These are phyloP conservation scores for Sclerotinia borealis DNA, from an alignment of 2,329 filamentous ascomycete species.

Conservation along the genomic window DNA sequence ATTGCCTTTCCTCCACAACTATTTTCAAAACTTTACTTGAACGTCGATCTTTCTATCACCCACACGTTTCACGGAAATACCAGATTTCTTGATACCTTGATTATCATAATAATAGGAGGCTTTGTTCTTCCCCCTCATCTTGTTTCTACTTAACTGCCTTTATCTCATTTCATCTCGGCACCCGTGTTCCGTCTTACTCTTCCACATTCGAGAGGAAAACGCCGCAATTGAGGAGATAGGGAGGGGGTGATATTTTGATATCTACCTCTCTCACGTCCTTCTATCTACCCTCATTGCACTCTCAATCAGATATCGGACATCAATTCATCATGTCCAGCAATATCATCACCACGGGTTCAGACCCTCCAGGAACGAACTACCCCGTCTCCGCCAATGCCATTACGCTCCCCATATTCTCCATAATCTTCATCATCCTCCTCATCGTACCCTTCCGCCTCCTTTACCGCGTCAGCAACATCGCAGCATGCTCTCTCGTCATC, in stretches of 20 bases:
- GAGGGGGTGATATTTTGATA: not conserved
- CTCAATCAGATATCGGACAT: not conserved
- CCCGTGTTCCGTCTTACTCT: not conserved
- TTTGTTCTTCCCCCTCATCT: not conserved
- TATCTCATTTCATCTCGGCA: not conserved
- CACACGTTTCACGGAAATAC: not conserved
- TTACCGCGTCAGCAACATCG: slow-evolving; percentile 52
- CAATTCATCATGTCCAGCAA: not conserved
- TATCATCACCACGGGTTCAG: not conserved
- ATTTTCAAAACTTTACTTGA: not conserved
- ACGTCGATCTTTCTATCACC: not conserved
- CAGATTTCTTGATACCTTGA: not conserved
- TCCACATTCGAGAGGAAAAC: not conserved
- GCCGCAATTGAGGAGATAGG: not conserved
- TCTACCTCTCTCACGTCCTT: too few relatives aligned
- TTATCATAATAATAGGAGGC: not conserved
- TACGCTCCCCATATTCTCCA: slow-evolving; percentile 42
- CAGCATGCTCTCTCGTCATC: slow-evolving; percentile 49
- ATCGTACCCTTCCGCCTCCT: slow-evolving; percentile 56
- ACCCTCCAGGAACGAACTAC: not conserved
- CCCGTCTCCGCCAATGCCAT: slow-evolving; percentile 31
- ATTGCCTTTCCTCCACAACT: too few relatives aligned
- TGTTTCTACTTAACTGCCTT: not conserved
- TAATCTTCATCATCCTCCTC: slow-evolving; percentile 45
- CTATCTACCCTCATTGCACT: not conserved